Base-by-base conservation (phyloP, 768 basidiomycete species). In the Porpolomopsis calyptriformis region DNA sequence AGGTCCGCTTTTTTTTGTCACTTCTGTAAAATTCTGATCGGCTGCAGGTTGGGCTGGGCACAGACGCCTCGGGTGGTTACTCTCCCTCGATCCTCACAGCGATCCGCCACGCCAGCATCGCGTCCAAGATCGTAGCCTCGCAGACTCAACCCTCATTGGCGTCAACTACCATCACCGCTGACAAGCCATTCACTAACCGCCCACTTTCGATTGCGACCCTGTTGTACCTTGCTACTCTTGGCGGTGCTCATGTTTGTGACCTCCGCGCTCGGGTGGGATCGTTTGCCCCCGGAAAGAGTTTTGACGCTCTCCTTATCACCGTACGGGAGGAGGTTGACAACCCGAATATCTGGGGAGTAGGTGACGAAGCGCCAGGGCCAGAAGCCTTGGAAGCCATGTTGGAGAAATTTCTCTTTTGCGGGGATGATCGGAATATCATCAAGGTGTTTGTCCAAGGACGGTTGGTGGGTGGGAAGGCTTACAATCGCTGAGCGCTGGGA, bases 31-130 rank as follows among this genome's bases (percentile, higher is more conserved):
- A 23, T 12, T 40, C 36, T 31, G 10, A 27, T 26, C 26, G 12
- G 19, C n/a, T 11, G 4, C 49, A 92, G 90, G 87, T 97, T 50
- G 90, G 91, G 14, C 68, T 98, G n/a, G 94, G 94, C 2, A 93
- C 93, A 43, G 91, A 94, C 58, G 81, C 86, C 45, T 85, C 89
- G 1, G 94, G 94, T 9, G 93, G 94, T 3, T 88, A 78, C 61
- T 78, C 77, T 8, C 71, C 80, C 2, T 93, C 90, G 4, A 85
- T 97, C 49, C 69, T 96, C 49, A 76, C 71, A 19, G 71, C 74
- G 12, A 72, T 92, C 40, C 83, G 81, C 59, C 74, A 86, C 65
- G 75, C 84, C 35, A 78, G 86, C 67, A 75, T 83, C 40, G 79
- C 85, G 12, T 83, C 89, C 19, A 97, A 94, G 62, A 72, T 88